Percentiles rank a stretch among this genome's conserved stretches.
phyloP scores from a whole-genome alignment of 116 monocot genomes.

The Trichopus zeylanicus region DNA sequence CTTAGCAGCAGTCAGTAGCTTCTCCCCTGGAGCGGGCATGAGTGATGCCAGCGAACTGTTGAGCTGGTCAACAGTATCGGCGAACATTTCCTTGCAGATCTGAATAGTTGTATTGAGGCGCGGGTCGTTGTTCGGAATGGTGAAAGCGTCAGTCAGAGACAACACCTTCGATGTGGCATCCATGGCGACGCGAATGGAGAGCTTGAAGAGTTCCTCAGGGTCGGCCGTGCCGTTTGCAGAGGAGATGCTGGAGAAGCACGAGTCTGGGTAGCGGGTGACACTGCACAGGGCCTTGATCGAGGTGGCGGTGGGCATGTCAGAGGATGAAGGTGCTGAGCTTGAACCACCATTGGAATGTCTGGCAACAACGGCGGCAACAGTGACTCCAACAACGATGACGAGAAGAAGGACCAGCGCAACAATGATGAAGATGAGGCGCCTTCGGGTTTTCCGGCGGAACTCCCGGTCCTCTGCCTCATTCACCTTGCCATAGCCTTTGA shows the following conservation, averaged over 20 bases:
- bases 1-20: constrained; percentile 19
- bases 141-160: constrained; percentile 12
- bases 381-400: constrained; percentile 9
- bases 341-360: constrained; percentile 6
- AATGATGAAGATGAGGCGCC: constrained; percentile 21
- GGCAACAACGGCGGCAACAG: constrained; percentile 2
- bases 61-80: constrained; percentile 31
- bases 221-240: constrained; percentile 23
- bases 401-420: constrained; percentile 10
- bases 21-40: constrained; percentile 8
- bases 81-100: constrained; percentile 47
- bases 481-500: constrained; percentile 6
- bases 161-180: constrained; percentile 20
- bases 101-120: constrained; percentile 24
- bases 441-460: constrained; percentile 8
- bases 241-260: constrained; percentile 50
- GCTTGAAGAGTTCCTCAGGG: constrained; percentile 52
- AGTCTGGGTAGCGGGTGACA: constrained; percentile 43
- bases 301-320: constrained; percentile 6
- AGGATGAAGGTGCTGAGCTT: constrained; percentile 10
- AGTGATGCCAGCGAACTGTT: constrained; percentile 25
- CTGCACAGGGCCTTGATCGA: constrained; percentile 55
- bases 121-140: constrained; percentile 15
- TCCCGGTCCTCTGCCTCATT: constrained; percentile 12
- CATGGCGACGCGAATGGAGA: constrained; percentile 43